Base-by-base conservation (phyloP, 306 rosid species). In the Boehmeria nivea region DNA sequence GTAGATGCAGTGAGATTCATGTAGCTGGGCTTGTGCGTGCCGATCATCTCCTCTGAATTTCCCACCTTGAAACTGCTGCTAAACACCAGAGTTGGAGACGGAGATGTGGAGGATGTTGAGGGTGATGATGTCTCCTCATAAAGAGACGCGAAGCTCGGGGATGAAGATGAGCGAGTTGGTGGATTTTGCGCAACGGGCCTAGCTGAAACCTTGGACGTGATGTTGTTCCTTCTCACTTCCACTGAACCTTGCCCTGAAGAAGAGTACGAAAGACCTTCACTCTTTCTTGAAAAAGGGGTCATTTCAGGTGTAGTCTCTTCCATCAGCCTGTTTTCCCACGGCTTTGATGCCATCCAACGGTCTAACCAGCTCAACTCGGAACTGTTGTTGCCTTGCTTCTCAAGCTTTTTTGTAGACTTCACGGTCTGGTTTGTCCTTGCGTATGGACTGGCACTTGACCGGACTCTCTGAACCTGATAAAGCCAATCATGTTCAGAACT, bases 311-410 rank as follows among this genome's bases (percentile, higher is more conserved):
- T 80, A n/a, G 53, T 57, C 36, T 64, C 85, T 64, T 80, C 87
- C 74, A 73, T 61, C 8, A 75, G 74, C 67, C 78, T 65, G 57
- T 51, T 77, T 61, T 85, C 90, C 90, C 94, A 81, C 45, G 97
- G 93, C 72, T 73, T 89, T 27, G 78, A 23, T 0, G 86, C 81
- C 83, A 81, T 87, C 94, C 95, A 87, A 9, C 77, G 60, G 16
- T 90, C 94, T 63, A 87, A 65, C 79, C 87, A 87, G 67, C 73
- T 68, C 53, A 64, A 67, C 50, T 71, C 86, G 9, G 69, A 59
- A 57, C 57, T 60, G 69, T 81, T 76, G 39, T 55, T 23, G 45
- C 60, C 75, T 21, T 25, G 64, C 27, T 60, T 80, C 33, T 72
- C 70, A 22, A 72, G 69, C 69, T 72, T 78, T 66, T 69, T 76